Evolutionary conservation across 2,329 filamentous ascomycete species (phyloP).

Genomic region (Fusarium caatingaense): DNA sequence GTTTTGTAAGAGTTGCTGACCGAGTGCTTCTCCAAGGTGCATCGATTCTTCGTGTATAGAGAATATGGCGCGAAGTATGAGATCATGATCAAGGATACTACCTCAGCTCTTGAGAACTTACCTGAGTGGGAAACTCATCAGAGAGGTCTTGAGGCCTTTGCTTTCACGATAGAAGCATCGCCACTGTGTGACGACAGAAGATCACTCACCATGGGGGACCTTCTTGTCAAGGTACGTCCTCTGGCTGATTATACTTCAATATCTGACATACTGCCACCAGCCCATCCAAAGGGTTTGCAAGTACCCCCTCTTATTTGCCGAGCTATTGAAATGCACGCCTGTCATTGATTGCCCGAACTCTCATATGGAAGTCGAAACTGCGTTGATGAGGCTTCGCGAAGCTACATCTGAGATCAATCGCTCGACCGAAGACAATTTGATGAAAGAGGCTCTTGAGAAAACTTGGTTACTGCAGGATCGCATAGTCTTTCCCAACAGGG

Average conservation of each 20-base stretch:
- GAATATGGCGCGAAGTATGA: conserved; percentile 93
- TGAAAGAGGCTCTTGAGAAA: conserved; percentile 77
- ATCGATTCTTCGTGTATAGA: conserved; percentile 86
- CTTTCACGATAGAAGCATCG: conserved; percentile 76
- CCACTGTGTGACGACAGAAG: conserved; percentile 74
- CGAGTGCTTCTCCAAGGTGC: conserved; percentile 66
- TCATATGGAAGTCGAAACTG: conserved; percentile 81
- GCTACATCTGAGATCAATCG: conserved; percentile 84
- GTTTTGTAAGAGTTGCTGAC: background rate
- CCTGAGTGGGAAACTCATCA: conserved; percentile 84
- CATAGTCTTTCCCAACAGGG: conserved; percentile 78
- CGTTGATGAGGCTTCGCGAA: conserved; percentile 77
- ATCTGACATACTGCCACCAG: conserved; percentile 56
- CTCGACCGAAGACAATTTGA: conserved; percentile 80
- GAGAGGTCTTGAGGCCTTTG: conserved; percentile 84
- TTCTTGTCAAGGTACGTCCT: conserved; percentile 84
- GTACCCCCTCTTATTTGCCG: conserved; percentile 87
- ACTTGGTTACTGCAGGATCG: conserved; percentile 89
- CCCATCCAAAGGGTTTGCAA: conserved; percentile 93
- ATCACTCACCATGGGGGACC: conserved; percentile 83
- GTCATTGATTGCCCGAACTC: conserved; percentile 86
- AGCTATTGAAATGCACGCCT: conserved; percentile 84
- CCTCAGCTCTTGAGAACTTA: conserved; percentile 73
- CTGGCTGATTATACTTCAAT: background rate
- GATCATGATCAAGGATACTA: conserved; percentile 82